Base-by-base conservation (phyloP, 2,329 filamentous ascomycete species). In the Alternaria metachromatica region DNA sequence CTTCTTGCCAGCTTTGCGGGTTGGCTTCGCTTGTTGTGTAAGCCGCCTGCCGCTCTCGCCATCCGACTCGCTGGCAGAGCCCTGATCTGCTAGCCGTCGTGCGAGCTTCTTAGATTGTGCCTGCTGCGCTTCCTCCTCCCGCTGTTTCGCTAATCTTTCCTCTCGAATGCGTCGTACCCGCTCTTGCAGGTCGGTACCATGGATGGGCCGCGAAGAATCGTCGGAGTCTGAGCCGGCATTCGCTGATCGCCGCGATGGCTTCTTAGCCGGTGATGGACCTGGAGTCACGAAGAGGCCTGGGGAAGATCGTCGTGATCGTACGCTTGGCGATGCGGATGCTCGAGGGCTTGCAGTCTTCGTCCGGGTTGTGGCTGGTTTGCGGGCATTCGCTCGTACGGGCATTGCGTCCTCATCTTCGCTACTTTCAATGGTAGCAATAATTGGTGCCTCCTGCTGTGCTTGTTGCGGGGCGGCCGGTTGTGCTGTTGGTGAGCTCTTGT, bases 1-100 rank as follows among this genome's bases (percentile, higher is more conserved):
- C 81, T 94, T 97, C 82, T 95, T 98, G 83, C 94, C 95, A 0
- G 96, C 94, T 77, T 96, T 97, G 12, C 96, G 88, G 10, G 88
- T 86, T 6, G 93, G 90, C 5, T 90, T 88, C 25, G 87, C 84
- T 43, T 87, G 83, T 74, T 94, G 92, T 0, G 91, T 92, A 48
- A 96, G 73, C 48, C 76, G 76, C 55, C 77, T 74, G 23, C 78
- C 78, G 25, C 69, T 74, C 55, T 79, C 88, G 33, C 88, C 89
- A 62, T 91, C 89, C 3, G 86, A 85, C 41, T 88, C 87, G 48
- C 75, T 79, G 10, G 72, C 72, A 4, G 85, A 85, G 8, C 86
- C 85, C n/a, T 85, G 67, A 80, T 20, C 66, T 28, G 44, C 43
- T 48, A 60, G 64, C n/a, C 71, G 69, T 67, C 72, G 62, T 57